Conservation (phyloP, 352 stramenopile species). For the Globisporangium paddicum region DNA sequence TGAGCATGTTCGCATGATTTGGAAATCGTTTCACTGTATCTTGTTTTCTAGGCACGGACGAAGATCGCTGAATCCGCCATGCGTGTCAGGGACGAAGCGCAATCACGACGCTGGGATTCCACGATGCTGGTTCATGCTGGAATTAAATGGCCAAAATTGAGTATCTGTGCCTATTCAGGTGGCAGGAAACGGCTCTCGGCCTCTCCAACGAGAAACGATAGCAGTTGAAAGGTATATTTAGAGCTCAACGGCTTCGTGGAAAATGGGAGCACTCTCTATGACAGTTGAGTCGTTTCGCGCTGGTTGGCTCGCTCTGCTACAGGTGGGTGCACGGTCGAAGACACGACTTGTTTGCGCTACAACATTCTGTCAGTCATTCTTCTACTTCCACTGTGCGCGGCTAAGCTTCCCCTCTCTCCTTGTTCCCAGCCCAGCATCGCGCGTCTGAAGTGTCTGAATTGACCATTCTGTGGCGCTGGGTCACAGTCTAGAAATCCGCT, state of each 20-base stretch:
- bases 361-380: constrained; percentile 13
- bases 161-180: constrained; percentile 1
- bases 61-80: constrained; percentile 7
- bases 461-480: constrained; percentile 7
- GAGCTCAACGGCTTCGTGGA: constrained; percentile 21
- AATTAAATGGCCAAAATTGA: too few relatives aligned
- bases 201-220: too few relatives aligned
- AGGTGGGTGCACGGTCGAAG: neutral
- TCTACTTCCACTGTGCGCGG: constrained; percentile 17
- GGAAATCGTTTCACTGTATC: neutral
- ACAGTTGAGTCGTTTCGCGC: constrained; percentile 14
- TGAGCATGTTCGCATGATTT: neutral
- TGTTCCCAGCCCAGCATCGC: neutral
- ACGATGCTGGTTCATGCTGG: neutral
- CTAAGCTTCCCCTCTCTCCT: constrained; percentile 15
- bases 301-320: constrained; percentile 3
- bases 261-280: constrained; percentile 12
- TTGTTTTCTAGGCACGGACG: neutral
- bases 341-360: neutral
- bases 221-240: constrained; percentile 12
- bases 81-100: neutral
- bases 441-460: constrained; percentile 10
- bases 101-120: neutral
- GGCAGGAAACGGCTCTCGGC: constrained; percentile 4
- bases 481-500: constrained; percentile 11